Evolutionary conservation across 2,329 filamentous ascomycete genomes (phyloP).

Genomic region (Trichoderma pleuroti): DNA sequence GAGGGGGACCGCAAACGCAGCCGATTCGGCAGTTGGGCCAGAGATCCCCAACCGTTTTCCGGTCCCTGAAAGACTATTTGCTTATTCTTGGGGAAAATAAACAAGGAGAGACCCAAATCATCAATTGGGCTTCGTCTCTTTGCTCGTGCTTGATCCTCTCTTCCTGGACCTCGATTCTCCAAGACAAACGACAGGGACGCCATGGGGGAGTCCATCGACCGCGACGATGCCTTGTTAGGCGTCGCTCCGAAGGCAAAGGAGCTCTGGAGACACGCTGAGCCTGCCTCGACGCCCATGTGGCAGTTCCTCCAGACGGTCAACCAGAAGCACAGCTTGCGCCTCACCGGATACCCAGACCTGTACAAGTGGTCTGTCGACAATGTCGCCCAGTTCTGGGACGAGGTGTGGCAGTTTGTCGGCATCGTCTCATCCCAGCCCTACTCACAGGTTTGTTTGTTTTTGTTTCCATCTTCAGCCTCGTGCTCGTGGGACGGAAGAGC

Average conservation of each 20-base stretch:
- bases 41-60: constrained; percentile 10
- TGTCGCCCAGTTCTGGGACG: constrained; percentile 75
- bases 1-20: constrained; percentile 11
- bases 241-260: constrained; percentile 16
- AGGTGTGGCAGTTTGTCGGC: constrained; percentile 79
- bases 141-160: background rate
- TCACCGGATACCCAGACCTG: constrained; percentile 69
- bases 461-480: constrained; percentile 17
- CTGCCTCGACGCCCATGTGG: constrained; percentile 66
- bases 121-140: background rate
- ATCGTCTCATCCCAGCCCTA: constrained; percentile 66
- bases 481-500: background rate
- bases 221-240: background rate
- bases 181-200: background rate
- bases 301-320: constrained; percentile 68
- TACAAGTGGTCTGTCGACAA: constrained; percentile 82
- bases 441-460: constrained; percentile 48
- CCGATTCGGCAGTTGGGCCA: constrained; percentile 15
- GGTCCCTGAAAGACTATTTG: constrained; percentile 12
- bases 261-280: constrained; percentile 68
- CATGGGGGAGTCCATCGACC: constrained; percentile 17
- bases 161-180: background rate
- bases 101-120: background rate
- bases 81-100: background rate
- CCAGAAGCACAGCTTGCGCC: constrained; percentile 58